Evolutionary conservation across 2,329 filamentous ascomycete genomes (phyloP).

Genomic region (Epichloe scottii): DNA sequence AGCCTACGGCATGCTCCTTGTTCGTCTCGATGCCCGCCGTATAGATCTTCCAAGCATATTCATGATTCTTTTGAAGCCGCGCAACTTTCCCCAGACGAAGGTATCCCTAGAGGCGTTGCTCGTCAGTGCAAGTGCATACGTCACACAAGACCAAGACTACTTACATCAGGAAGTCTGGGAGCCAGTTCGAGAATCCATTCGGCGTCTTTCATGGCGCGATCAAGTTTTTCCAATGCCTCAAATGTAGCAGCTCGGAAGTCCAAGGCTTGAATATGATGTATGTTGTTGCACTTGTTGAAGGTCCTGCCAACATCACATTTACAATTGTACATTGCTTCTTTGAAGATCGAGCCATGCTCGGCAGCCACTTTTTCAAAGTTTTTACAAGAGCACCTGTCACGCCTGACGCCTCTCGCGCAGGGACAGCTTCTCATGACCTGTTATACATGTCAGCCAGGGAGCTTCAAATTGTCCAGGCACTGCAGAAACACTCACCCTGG

Average conservation of each 20-base stretch:
- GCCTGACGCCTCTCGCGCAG: conserved; percentile 21
- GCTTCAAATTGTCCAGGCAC: background rate
- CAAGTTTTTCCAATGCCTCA: conserved; percentile 24
- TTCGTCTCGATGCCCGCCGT: conserved; percentile 24
- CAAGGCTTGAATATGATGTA: conserved; percentile 26
- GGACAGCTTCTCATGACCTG: conserved; percentile 25
- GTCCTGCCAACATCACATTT: conserved; percentile 22
- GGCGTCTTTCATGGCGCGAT: conserved; percentile 26
- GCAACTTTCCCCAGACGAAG: conserved; percentile 28
- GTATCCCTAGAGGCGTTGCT: conserved; percentile 22
- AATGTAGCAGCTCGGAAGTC: conserved; percentile 29
- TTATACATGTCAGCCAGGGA: background rate
- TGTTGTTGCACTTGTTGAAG: conserved; percentile 27
- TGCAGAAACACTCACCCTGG: conserved; percentile 15
- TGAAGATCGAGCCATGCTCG: conserved; percentile 25
- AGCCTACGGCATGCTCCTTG: conserved; percentile 15
- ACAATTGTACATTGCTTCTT: conserved; percentile 29
- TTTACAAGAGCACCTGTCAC: conserved; percentile 27
- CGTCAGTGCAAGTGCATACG: background rate
- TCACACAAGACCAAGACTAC: conserved; percentile 1
- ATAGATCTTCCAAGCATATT: conserved; percentile 28
- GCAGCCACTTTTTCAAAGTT: conserved; percentile 22
- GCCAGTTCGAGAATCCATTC: conserved; percentile 31
- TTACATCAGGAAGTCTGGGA: conserved; percentile 26
- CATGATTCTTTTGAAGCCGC: conserved; percentile 23